Percentiles rank a stretch among this genome's conserved stretches.
These are phyloP conservation scores for Apostasia shenzhenica DNA, from an alignment of 106 monocot genomes.

Conservation along the genomic window DNA sequence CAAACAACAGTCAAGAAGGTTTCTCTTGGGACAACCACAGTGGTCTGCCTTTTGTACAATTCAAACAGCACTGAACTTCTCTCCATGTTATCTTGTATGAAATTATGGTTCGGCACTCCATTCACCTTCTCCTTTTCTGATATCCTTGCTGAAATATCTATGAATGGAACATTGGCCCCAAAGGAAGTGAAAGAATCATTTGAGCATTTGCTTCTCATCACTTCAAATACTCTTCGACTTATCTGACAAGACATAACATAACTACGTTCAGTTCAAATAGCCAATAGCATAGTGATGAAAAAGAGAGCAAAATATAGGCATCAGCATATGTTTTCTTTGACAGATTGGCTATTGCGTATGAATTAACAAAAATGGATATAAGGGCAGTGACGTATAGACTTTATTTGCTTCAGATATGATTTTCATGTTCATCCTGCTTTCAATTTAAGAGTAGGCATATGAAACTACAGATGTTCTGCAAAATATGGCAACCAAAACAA, in stretches of 20 bases:
- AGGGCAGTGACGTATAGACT: background rate
- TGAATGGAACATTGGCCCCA: constrained; percentile 1
- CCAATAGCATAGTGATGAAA: background rate
- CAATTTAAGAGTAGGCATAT: too few relatives aligned
- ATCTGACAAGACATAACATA: constrained; percentile 43
- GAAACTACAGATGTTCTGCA: too few relatives aligned
- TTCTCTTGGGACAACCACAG: constrained; percentile 56
- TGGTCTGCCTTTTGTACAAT: constrained; percentile 81
- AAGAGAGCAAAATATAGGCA: background rate
- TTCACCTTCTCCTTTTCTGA: constrained; percentile 1
- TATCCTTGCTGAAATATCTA: constrained; percentile 11
- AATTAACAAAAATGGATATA: background rate
- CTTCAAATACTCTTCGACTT: constrained; percentile 76
- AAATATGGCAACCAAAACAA: too few relatives aligned
- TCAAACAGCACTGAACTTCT: constrained; percentile 55
- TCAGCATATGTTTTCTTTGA: too few relatives aligned
- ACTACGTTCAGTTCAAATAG: background rate
- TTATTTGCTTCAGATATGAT: background rate
- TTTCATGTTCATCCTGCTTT: too few relatives aligned
- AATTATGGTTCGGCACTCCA: background rate
- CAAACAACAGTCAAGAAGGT: constrained; percentile 64
- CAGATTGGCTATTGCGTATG: too few relatives aligned
- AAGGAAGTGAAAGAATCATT: background rate
- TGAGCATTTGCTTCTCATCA: constrained; percentile 34
- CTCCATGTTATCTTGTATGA: constrained; percentile 11